Base-by-base conservation (phyloP, 179 eudicot genomes). In the Heliamphora pulchella region DNA sequence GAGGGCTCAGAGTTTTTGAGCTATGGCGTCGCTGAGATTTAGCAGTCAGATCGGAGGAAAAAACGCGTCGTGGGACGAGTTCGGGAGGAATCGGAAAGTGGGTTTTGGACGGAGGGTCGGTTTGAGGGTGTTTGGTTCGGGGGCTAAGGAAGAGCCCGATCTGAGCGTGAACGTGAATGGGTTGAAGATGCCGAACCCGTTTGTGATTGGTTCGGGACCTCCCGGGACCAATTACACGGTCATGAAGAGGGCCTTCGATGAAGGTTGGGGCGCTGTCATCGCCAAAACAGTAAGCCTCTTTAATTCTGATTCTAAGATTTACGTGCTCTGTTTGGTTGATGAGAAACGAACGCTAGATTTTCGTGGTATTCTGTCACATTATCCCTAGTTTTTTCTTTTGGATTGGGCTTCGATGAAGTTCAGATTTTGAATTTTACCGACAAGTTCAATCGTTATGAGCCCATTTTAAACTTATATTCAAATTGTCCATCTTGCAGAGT, bases 131-230 rank as follows among this genome's bases (percentile, higher is more conserved):
- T 44, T 72, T n/a, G 90, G 89, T 22, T 80, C 89, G 62, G 84
- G 58, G 71, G 75, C 81, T 47, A 55, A 75, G 14, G 44, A 73
- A n/a, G 92, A 85, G 64, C 98, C 97, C 20, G 97, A 93, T 89
- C 91, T 95, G 5, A 91, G 89, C n/a, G 98, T 95, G 0, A 91
- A 87, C 8, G 97, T 95, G 0, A 93, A 95, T 71, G 98, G 98
- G 82, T 81, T 95, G 88, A 88, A 90, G 48, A 91, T 95, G 98
- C 97, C 97, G 3, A 95, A 95, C 88, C 98, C 98, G 59, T 95
- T 95, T 82, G 98, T 95, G 31, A 93, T 95, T 87, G 98, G 98
- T 83, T 95, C 98, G 87, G 98, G 98, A 51, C 98, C 98, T 10
- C 98, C 98, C 7, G 98, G 98, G 17, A 95, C 98, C 50, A 95